Evolutionary conservation across 768 basidiomycete species (phyloP), one percentile per base, ranked within the genome.

Genomic region (Tremella fuciformis): DNA sequence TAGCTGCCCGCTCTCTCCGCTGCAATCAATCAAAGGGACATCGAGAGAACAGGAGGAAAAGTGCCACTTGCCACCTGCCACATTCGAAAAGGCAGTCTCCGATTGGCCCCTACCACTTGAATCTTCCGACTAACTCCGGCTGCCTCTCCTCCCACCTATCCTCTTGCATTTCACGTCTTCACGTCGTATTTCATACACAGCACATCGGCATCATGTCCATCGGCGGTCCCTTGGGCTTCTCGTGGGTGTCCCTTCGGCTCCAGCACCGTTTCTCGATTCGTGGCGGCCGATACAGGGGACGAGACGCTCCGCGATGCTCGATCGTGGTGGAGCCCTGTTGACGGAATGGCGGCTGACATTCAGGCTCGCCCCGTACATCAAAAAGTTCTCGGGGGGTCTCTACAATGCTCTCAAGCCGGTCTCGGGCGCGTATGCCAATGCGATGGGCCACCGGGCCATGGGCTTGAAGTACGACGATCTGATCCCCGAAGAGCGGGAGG

Each of bases 391-490:
- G 67, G 53, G 65, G 15, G 82, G 84, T 21, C 82, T 96, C 56
- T 82, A 82, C 75, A 82, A 79, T 59, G 81, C 83, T 79, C 65
- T 94, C 63, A 86, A 84, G 60, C 91, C 91, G 56, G 50, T 96
- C 56, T 88, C 91, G 8, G 81, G 83, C 66, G 87, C 86, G 84
- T 97, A 96, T 73, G 86, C 86, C 67, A 76, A 87, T 75, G 79
- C 86, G 54, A 77, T 86, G 39, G 91, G 93, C 40, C 89, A 92
- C 82, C 84, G 94, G 67, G 82, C 85, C 71, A 82, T 89, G 71
- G 94, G 94, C 66, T 84, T 97, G 79, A 85, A 83, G 73, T 93
- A 96, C 76, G 94, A 99, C 77, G 94, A 99, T 82, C 84, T 99
- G 72, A 81, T 75, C 46, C 60, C 64, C 16, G 74, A 77, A 66